A percentile compares a stretch with the other conserved stretches of the same genome.
phyloP scores from a whole-genome alignment of 305 asterid genomes.

The Fraxinus albicans region DNA sequence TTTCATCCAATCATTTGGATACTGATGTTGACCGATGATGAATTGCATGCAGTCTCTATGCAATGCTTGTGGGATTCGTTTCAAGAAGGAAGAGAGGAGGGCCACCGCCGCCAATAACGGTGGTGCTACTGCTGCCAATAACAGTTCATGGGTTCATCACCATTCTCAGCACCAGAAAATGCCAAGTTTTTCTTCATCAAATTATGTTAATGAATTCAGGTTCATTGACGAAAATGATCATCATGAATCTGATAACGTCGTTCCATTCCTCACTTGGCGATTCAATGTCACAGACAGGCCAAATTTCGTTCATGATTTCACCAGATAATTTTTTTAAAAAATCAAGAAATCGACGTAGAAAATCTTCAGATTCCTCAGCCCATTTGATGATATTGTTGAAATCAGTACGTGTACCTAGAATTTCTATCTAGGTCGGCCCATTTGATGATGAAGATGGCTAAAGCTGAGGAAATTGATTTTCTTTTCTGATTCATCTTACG shows the following conservation, averaged over 20 bases:
- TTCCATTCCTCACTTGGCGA: constrained; percentile 43
- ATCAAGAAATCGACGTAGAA: background rate
- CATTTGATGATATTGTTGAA: background rate
- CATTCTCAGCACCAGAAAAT: constrained; percentile 31
- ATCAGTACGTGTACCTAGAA: no score
- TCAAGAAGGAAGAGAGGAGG: background rate
- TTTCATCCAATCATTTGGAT: no score
- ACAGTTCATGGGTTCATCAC: constrained; percentile 43
- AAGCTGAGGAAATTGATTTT: constrained; percentile 36
- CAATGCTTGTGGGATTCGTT: background rate
- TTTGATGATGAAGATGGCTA: constrained; percentile 23
- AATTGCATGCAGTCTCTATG: constrained; percentile 55
- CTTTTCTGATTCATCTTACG: constrained; percentile 31
- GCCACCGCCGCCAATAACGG: constrained; percentile 38
- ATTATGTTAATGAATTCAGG: constrained; percentile 41
- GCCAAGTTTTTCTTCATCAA: constrained; percentile 29
- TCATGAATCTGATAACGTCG: constrained; percentile 30
- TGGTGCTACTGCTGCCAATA: background rate
- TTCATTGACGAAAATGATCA: constrained; percentile 36
- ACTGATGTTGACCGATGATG: background rate
- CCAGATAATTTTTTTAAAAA: constrained; percentile 17
- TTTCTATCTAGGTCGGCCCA: no score
- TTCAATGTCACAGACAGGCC: constrained; percentile 41
- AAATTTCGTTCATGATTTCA: constrained; percentile 42
- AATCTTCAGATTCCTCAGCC: constrained; percentile 1